Percentiles rank a stretch among this genome's conserved stretches.
Evolutionary conservation across 805 yeast genomes (phyloP).

Genomic region (Helenozyma rhizophorensis): DNA sequence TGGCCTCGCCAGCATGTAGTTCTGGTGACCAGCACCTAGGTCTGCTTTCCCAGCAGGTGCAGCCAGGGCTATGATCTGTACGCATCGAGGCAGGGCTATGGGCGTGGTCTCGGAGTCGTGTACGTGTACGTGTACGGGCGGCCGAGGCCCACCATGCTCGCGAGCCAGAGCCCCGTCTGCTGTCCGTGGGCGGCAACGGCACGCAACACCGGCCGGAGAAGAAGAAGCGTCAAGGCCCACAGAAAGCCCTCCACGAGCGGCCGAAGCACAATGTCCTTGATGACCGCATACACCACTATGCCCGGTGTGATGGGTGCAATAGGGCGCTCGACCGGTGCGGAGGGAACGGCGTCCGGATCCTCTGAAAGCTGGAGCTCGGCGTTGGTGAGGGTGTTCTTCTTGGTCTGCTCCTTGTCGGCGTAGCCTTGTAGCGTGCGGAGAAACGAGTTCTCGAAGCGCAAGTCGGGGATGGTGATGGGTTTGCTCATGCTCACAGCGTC

Average conservation of each 20-base stretch:
- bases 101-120: too few species aligned
- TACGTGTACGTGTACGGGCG: too few species aligned
- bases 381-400: slow-evolving; percentile 11
- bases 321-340: slow-evolving; percentile 19
- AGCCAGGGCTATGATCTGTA: too few species aligned
- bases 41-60: too few species aligned
- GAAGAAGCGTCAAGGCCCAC: slow-evolving; percentile 22
- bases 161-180: slow-evolving; percentile 8
- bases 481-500: too few species aligned
- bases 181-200: slow-evolving; percentile 10
- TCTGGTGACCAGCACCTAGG: too few species aligned
- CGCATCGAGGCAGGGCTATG: too few species aligned
- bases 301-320: slow-evolving; percentile 39
- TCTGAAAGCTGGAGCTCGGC: slow-evolving; percentile 14
- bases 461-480: slow-evolving; percentile 47
- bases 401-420: slow-evolving; percentile 18
- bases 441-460: slow-evolving; percentile 64
- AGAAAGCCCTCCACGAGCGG: slow-evolving; percentile 52
- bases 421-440: slow-evolving; percentile 27
- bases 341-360: background rate
- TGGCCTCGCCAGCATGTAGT: too few species aligned
- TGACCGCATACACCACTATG: slow-evolving; percentile 43
- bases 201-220: slow-evolving; percentile 10
- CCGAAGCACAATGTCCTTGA: slow-evolving; percentile 49
- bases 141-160: slow-evolving; percentile 6